phyloP scores from a whole-genome alignment of 2,329 filamentous ascomycete genomes.

The Xylaria sp. region DNA sequence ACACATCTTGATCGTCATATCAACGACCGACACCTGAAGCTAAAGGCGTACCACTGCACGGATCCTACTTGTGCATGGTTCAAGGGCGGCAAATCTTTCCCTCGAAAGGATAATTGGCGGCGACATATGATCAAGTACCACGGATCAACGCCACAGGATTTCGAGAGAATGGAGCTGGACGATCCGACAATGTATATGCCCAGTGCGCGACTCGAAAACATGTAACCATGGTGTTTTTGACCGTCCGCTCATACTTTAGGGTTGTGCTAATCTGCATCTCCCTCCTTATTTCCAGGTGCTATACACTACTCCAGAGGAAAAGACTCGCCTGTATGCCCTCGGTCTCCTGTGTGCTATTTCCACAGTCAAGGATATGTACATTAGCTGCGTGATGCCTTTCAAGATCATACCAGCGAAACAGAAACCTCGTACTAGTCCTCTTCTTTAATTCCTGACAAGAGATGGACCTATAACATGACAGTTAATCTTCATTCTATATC shows the following conservation, averaged over 20 bases:
- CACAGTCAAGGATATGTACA: neutral
- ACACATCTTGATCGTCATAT: constrained; percentile 70
- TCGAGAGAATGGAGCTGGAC: constrained; percentile 51
- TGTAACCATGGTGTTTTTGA: constrained; percentile 51
- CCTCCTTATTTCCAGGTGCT: neutral
- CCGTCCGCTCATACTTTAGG: neutral
- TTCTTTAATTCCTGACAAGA: neutral
- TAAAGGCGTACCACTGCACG: constrained; percentile 68
- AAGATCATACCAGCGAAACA: neutral
- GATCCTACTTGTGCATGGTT: constrained; percentile 66
- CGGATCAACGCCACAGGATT: constrained; percentile 41
- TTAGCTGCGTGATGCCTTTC: neutral
- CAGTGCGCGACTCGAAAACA: constrained; percentile 65
- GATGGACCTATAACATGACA: neutral
- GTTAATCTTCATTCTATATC: neutral
- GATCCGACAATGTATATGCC: constrained; percentile 69
- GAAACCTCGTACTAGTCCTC: constrained; percentile 5
- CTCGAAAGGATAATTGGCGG: constrained; percentile 71
- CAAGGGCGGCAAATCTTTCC: constrained; percentile 68
- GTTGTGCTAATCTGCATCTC: neutral
- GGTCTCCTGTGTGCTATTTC: neutral
- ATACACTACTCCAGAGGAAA: neutral
- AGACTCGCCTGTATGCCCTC: neutral
- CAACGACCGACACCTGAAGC: constrained; percentile 70
- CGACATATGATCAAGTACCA: constrained; percentile 71